A percentile compares a stretch with the other conserved stretches of the same genome.
These are phyloP conservation scores for Cladosporium sp. DNA, from an alignment of 2,329 filamentous ascomycete species.

Conservation along the genomic window DNA sequence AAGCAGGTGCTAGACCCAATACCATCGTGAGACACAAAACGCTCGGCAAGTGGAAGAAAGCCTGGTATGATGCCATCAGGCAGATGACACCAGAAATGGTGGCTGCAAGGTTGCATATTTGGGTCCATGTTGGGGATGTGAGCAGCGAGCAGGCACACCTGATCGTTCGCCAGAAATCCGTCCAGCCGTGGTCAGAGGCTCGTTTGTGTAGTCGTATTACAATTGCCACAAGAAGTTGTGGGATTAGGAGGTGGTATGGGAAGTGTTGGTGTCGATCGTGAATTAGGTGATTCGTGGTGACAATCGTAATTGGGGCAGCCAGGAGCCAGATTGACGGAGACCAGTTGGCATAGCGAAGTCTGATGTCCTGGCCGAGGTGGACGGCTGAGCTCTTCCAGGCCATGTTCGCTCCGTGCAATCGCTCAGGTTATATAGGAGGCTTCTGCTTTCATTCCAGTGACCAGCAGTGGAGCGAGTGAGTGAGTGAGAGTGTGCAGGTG, in stretches of 20 bases:
- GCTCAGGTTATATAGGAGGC: background rate
- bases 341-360: constrained; percentile 9
- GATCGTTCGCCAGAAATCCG: constrained; percentile 1
- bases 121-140: constrained; percentile 7
- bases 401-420: constrained; percentile 8
- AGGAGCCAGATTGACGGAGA: constrained; percentile 15
- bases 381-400: constrained; percentile 8
- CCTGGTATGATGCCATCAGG: constrained; percentile 20
- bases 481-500: background rate
- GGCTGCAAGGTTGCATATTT: constrained; percentile 11
- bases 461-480: constrained; percentile 4
- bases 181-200: constrained; percentile 10
- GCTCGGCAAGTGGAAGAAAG: constrained; percentile 19
- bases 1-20: constrained; percentile 13
- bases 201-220: background rate
- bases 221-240: constrained; percentile 17
- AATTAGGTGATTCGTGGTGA: constrained; percentile 20
- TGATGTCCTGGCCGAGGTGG: constrained; percentile 1
- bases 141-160: constrained; percentile 1
- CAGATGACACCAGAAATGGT: constrained; percentile 6
- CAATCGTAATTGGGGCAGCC: constrained; percentile 10
- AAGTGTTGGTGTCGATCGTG: constrained; percentile 22
- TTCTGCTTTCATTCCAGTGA: constrained; percentile 7
- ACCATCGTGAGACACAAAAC: constrained; percentile 19
- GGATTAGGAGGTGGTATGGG: constrained; percentile 19